Conservation (phyloP, 805 yeast genomes). For the Ogataea henricii region DNA sequence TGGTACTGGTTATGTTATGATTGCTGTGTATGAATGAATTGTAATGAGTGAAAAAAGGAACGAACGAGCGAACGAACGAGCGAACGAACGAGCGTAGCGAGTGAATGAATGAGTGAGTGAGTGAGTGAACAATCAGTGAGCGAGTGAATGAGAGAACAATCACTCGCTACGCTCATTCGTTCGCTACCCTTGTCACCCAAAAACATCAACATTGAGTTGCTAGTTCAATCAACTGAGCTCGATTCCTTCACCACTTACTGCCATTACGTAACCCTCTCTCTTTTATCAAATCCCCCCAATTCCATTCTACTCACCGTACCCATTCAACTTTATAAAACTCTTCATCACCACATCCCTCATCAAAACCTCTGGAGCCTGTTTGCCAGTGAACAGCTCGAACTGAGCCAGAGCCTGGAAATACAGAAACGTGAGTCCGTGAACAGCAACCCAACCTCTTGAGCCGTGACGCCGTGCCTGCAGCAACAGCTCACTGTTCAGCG, state of each 20-base stretch:
- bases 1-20: not conserved
- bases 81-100: not conserved
- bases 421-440: slow-evolving; percentile 6
- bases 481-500: slow-evolving; percentile 7
- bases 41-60: not conserved
- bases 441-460: slow-evolving; percentile 11
- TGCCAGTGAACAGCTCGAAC: slow-evolving; percentile 9
- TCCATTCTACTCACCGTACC: not conserved
- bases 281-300: no score
- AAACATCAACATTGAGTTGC: no score
- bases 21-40: not conserved
- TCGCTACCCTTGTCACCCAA: no score
- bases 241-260: no score
- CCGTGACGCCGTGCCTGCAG: slow-evolving; percentile 5
- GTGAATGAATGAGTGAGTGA: no score
- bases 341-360: slow-evolving; percentile 9
- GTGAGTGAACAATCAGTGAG: no score
- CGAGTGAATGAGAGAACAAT: no score
- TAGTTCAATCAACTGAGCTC: no score
- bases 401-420: slow-evolving; percentile 10
- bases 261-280: no score
- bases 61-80: not conserved
- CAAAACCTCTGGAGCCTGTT: slow-evolving; percentile 7
- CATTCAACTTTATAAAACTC: slow-evolving; percentile 4
- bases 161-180: no score